A percentile compares a stretch with the other conserved stretches of the same genome.
phyloP scores from a whole-genome alignment of 2,329 filamentous ascomycete species.

The Scortechinia acanthostroma region DNA sequence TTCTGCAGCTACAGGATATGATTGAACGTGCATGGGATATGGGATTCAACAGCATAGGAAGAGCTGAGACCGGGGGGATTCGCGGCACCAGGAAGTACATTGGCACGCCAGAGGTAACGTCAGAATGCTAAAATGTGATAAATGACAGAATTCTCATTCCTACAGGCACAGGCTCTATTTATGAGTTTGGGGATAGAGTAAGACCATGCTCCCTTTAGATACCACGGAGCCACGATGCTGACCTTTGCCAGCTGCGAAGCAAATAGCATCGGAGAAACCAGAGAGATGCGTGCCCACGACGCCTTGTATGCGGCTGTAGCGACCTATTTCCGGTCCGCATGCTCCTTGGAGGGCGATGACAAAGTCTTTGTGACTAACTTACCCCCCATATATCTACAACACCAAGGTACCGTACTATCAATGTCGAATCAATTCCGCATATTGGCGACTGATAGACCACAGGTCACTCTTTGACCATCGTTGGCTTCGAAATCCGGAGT shows the following conservation, averaged over 20 bases:
- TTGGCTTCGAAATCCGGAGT: slow-evolving; percentile 69
- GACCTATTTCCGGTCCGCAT: slow-evolving; percentile 63
- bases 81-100: slow-evolving; percentile 89
- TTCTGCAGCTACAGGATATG: slow-evolving; percentile 75
- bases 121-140: slow-evolving; percentile 4
- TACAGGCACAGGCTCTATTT: slow-evolving; percentile 79
- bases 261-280: slow-evolving; percentile 35
- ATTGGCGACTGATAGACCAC: too few species aligned
- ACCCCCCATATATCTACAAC: slow-evolving; percentile 85
- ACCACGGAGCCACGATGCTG: neutral
- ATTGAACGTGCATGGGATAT: slow-evolving; percentile 85
- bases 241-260: slow-evolving; percentile 45
- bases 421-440: too few species aligned
- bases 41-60: slow-evolving; percentile 70
- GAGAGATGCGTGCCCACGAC: slow-evolving; percentile 20
- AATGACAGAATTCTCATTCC: slow-evolving; percentile 5
- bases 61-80: slow-evolving; percentile 79
- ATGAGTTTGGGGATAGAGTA: slow-evolving; percentile 60
- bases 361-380: slow-evolving; percentile 68
- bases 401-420: too few species aligned
- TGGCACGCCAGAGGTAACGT: slow-evolving; percentile 73
- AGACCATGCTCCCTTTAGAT: slow-evolving; percentile 12
- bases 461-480: slow-evolving; percentile 84
- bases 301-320: slow-evolving; percentile 64
- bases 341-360: slow-evolving; percentile 31